phyloP scores from a whole-genome alignment of 148 eudicot species.

The Dysphania ambrosioides region DNA sequence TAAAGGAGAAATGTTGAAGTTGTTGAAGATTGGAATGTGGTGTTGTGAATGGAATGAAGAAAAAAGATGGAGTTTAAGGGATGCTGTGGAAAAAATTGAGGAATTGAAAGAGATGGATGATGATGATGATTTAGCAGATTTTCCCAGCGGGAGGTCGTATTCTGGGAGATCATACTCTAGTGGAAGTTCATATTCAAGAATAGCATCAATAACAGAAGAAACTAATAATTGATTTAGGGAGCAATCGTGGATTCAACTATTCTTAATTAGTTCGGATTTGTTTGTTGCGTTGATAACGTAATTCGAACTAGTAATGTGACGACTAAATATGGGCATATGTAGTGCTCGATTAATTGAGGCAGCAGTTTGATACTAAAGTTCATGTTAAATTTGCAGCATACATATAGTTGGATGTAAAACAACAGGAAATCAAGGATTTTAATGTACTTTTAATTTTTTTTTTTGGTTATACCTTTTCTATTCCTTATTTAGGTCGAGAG shows the following conservation, averaged over 20 bases:
- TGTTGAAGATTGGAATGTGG: slow-evolving; percentile 72
- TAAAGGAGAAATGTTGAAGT: slow-evolving; percentile 72
- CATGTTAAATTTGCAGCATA: slow-evolving; percentile 17
- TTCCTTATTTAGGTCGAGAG: not conserved
- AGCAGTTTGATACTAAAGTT: not conserved
- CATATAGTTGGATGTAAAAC: slow-evolving; percentile 5
- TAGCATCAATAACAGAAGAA: slow-evolving; percentile 24
- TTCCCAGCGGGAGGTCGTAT: slow-evolving; percentile 29
- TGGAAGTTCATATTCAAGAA: slow-evolving; percentile 19
- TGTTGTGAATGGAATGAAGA: slow-evolving; percentile 76
- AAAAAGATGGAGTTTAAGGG: slow-evolving; percentile 58
- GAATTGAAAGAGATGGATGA: slow-evolving; percentile 58
- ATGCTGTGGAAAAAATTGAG: slow-evolving; percentile 62
- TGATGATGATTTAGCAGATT: slow-evolving; percentile 36
- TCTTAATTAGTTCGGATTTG: not conserved
- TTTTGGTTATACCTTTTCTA: not conserved
- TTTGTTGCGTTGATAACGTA: no score
- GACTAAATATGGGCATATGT: not conserved
- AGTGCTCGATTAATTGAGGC: not conserved
- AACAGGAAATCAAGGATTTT: not conserved
- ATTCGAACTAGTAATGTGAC: not conserved
- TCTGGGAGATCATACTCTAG: not conserved
- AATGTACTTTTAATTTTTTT: not conserved
- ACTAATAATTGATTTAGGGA: slow-evolving; percentile 21
- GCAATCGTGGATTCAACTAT: not conserved